Base-by-base conservation (phyloP, 768 basidiomycete species). In the Boletus fagicola region DNA sequence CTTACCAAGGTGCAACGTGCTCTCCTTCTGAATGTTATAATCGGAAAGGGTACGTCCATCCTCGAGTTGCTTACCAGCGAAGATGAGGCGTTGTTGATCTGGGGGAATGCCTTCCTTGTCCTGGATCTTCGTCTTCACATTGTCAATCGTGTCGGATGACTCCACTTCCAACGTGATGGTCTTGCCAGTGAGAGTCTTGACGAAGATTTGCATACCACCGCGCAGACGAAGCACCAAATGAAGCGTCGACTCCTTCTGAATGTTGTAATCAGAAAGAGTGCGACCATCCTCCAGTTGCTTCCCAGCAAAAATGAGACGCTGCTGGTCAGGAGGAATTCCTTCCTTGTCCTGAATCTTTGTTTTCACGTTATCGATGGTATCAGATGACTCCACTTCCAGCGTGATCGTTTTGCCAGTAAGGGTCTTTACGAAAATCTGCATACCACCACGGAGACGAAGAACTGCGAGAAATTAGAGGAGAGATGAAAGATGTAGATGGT, bases 281-380 rank as follows among this genome's bases (percentile, higher is more conserved):
- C 94, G 88, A 4, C 94, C 94, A 55, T 97, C 94, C 71, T 96
- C 94, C 12, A 95, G 76, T 68, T 96, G 94, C 78, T 96, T 96
- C 46, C 94, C 94, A 45, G 94, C 94, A 62, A 95, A 96, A 70
- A 90, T 93, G 46, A 94, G 76, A 44, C 93, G 88, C 66, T 95
- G 94, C 68, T 94, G 92, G 63, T 94, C 88, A 3, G 89, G 38
- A 28, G 88, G 88, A 31, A 90, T 91, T 0, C 89, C 90, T 59
- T 90, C 89, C 73, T 88, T 90, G 68, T 91, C 88, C 62, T 89
- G 88, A 20, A 90, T 90, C 77, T 88, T 88, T 3, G 86, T 80
- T 72, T 87, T 88, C 24, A 94, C 92, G 63, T 94, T 92, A 70
- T 95, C 93, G 66, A 96, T 94, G 13, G 93, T 94, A 71, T 94